A percentile compares a stretch with the other conserved stretches of the same genome.
These are phyloP conservation scores for Phaeosphaeria sp. DNA, from an alignment of 2,329 filamentous ascomycete species.

Conservation along the genomic window DNA sequence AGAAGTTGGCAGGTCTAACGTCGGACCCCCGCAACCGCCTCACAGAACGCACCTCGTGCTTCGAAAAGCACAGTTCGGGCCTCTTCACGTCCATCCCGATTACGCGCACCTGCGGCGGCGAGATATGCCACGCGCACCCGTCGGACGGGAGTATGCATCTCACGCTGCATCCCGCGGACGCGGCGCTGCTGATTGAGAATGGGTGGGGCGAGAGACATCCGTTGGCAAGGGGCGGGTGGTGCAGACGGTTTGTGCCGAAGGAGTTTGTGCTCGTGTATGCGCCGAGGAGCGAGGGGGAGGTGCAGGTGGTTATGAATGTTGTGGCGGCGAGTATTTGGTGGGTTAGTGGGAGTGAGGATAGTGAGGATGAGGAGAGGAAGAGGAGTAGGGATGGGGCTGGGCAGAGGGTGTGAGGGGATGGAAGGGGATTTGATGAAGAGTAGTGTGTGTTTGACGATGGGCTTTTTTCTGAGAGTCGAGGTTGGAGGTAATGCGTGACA, in stretches of 20 bases:
- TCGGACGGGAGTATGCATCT: conserved; percentile 80
- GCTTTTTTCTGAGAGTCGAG: neutral
- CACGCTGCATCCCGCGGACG: conserved; percentile 80
- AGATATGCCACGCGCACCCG: conserved; percentile 81
- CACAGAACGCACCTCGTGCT: conserved; percentile 69
- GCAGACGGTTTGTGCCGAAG: conserved; percentile 71
- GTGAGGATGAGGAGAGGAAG: conserved; percentile 14
- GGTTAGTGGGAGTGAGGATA: conserved; percentile 54
- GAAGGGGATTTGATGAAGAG: neutral
- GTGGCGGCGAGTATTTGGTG: conserved; percentile 79
- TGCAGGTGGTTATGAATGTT: conserved; percentile 71
- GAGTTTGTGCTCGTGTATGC: conserved; percentile 87
- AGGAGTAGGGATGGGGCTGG: neutral
- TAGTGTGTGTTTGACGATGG: neutral
- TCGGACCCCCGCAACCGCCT: conserved; percentile 38
- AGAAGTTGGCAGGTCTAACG: conserved; percentile 27
- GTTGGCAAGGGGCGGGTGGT: conserved; percentile 70
- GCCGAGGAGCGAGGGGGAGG: conserved; percentile 71
- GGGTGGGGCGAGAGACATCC: conserved; percentile 80
- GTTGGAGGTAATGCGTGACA: too few species aligned
- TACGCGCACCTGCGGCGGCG: conserved; percentile 77
- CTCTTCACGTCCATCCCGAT: conserved; percentile 73
- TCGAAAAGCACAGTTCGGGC: conserved; percentile 82
- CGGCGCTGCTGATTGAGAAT: conserved; percentile 71
- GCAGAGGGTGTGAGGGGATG: neutral